phyloP scores from a whole-genome alignment of 352 stramenopile genomes.

The Pythium monospermum region DNA sequence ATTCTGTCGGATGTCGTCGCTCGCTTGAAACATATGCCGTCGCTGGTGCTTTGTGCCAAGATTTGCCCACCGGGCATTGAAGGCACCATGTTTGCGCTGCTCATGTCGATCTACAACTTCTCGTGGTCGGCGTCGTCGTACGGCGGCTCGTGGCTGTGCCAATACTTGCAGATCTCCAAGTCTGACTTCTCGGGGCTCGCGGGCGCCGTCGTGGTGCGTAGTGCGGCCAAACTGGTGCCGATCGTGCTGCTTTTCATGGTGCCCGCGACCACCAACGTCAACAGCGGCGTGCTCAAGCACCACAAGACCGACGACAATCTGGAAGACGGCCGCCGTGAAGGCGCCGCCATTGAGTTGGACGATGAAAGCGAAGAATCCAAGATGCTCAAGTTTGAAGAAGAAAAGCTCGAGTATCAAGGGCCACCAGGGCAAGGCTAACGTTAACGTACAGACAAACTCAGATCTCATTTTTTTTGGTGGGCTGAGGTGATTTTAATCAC shows the following conservation, averaged over 20 bases:
- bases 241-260: constrained; percentile 74
- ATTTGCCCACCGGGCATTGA: constrained; percentile 95
- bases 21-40: constrained; percentile 89
- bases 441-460: background rate
- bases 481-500: too few relatives aligned
- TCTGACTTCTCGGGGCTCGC: constrained; percentile 59
- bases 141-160: constrained; percentile 74
- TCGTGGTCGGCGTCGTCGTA: constrained; percentile 76
- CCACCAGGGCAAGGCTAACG: constrained; percentile 12
- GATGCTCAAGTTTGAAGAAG: constrained; percentile 21
- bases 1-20: constrained; percentile 77
- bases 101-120: constrained; percentile 87
- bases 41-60: constrained; percentile 93
- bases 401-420: constrained; percentile 33
- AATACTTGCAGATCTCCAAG: constrained; percentile 70
- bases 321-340: constrained; percentile 24
- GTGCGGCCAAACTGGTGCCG: constrained; percentile 55
- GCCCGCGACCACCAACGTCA: constrained; percentile 61
- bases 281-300: constrained; percentile 37
- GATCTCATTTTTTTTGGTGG: too few relatives aligned
- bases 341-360: constrained; percentile 18
- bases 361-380: constrained; percentile 14
- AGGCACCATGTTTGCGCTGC: constrained; percentile 94
- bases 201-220: constrained; percentile 52
- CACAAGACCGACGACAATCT: constrained; percentile 23